A percentile compares a stretch with the other conserved stretches of the same genome.
These are phyloP conservation scores for Ogataea pignaliae DNA, from an alignment of 805 yeast species.

Conservation along the genomic window DNA sequence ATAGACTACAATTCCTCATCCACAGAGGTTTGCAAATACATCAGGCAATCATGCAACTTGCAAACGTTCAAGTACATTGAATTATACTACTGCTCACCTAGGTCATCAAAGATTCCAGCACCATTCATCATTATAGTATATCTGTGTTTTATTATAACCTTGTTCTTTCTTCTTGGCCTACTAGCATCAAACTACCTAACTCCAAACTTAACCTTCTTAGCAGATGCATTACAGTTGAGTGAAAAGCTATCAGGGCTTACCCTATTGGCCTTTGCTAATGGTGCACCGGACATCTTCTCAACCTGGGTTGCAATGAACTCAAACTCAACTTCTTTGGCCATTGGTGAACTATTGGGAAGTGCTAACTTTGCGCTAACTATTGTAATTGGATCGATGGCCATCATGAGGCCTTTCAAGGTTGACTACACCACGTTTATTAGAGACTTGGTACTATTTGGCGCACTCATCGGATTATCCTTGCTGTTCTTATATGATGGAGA, in stretches of 20 bases:
- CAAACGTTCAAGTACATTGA: constrained; percentile 17
- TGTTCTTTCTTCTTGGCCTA: constrained; percentile 65
- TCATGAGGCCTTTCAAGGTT: constrained; percentile 46
- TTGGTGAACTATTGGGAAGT: constrained; percentile 52
- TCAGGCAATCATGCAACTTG: constrained; percentile 17
- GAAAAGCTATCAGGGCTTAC: constrained; percentile 85
- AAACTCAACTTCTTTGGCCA: constrained; percentile 53
- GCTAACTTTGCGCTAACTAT: constrained; percentile 49
- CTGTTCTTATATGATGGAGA: constrained; percentile 50
- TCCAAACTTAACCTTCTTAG: constrained; percentile 68
- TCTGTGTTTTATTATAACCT: constrained; percentile 24
- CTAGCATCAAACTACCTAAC: constrained; percentile 81
- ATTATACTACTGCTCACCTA: constrained; percentile 23
- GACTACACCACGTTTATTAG: constrained; percentile 47
- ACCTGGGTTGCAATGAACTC: constrained; percentile 77
- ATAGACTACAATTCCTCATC: constrained; percentile 8
- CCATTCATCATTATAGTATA: constrained; percentile 7
- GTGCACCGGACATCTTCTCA: constrained; percentile 83
- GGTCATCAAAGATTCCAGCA: constrained; percentile 4
- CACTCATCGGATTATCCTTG: constrained; percentile 46
- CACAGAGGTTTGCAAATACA: constrained; percentile 15
- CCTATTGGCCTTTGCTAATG: constrained; percentile 84
- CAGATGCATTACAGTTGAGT: constrained; percentile 57
- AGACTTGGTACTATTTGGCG: constrained; percentile 56
- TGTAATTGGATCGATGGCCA: constrained; percentile 46